Conservation (phyloP, 2,329 filamentous ascomycete species). For the Fusarium nodosum region DNA sequence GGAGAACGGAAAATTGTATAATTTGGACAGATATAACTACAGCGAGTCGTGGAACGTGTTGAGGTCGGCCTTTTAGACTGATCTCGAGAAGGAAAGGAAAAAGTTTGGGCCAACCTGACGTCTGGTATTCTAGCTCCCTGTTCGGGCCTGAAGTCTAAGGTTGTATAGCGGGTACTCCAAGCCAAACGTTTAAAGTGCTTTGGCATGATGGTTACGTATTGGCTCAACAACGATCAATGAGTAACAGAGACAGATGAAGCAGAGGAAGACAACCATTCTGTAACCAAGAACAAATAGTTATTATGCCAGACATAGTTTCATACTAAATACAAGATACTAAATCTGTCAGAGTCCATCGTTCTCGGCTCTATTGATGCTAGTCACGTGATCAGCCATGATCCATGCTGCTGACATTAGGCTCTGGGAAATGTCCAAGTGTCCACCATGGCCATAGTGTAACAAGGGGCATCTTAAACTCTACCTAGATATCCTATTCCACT, state of each 20-base stretch:
- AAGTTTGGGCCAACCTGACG: constrained; percentile 47
- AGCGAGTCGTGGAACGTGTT: constrained; percentile 43
- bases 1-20: constrained; percentile 33
- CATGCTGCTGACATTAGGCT: constrained; percentile 46
- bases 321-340: not conserved
- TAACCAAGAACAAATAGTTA: too few relatives aligned
- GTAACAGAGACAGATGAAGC: too few relatives aligned
- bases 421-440: constrained; percentile 50
- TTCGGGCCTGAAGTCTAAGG: constrained; percentile 56
- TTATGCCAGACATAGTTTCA: not conserved
- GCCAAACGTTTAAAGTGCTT: constrained; percentile 2
- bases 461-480: constrained; percentile 45
- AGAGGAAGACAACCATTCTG: not conserved
- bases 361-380: not conserved
- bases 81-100: constrained; percentile 50
- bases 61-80: constrained; percentile 46
- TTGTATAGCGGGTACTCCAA: constrained; percentile 37
- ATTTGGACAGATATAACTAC: constrained; percentile 37
- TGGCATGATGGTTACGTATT: constrained; percentile 3
- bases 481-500: constrained; percentile 21
- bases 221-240: not conserved
- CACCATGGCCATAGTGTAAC: constrained; percentile 46
- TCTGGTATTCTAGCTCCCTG: constrained; percentile 37
- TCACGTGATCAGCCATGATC: constrained; percentile 36
- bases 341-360: not conserved